Base-by-base conservation (phyloP, 176 grass and related monocot genomes). In the Carex scoparia region DNA sequence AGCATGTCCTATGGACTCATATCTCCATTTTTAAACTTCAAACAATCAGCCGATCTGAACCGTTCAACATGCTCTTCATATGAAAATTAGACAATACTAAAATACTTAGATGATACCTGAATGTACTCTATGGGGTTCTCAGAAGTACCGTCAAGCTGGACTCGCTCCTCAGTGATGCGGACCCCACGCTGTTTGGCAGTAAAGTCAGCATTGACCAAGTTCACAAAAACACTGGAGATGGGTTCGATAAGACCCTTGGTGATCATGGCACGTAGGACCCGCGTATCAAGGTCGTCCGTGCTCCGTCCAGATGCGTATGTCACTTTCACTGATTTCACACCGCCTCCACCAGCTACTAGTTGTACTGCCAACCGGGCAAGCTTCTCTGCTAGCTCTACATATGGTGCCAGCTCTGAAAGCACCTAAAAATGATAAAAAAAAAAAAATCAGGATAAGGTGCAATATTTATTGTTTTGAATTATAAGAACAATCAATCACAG, bases 281-380 rank as follows among this genome's bases (percentile, higher is more conserved):
- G 89, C 0, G 94, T 97, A 86, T 97, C 94, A 35, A 97, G 91
- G 84, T 94, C 94, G 85, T 97, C 94, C 55, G 94, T 86, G 75
- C 89, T 80, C 66, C 91, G 85, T n/a, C 86, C 86, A 2, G 94
- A 97, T 8, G 84, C 94, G 49, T 97, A 97, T 16, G 89, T 94
- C 33, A 97, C 91, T 49, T 97, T 97, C 71, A 97, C 94, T 28
- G 94, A 92, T 90, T 94, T 97, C 70, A 97, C 92, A 46, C 94
- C 94, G 4, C 94, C 90, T 2, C 91, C 91, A 54, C 94, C 94
- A 30, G 94, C 91, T 31, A 97, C 94, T 35, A 97, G 89, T 82
- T 97, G 94, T 48, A 97, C 91, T 56, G 91, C 94, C 2, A 97
- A 86, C 30, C 89, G 88, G n/a, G 91, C 94, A 59, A 97, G 91